Percentiles rank a stretch among this genome's conserved stretches.
These are phyloP conservation scores for Zoysia japonica DNA, from an alignment of 176 grass and related monocot species.

Conservation along the genomic window DNA sequence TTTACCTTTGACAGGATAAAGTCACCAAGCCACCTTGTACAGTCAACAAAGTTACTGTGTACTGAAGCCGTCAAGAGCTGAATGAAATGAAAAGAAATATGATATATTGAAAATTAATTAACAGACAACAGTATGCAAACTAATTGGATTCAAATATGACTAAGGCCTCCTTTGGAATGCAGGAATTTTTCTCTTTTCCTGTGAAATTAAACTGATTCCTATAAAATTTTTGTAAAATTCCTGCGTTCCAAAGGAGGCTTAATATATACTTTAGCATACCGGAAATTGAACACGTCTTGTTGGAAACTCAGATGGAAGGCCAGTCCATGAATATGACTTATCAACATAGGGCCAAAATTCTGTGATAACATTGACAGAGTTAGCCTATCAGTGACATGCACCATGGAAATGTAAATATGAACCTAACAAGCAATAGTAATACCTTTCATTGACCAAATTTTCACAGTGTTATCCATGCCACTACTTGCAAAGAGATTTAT, in stretches of 20 bases:
- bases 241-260: too few species aligned
- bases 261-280: constrained; percentile 36
- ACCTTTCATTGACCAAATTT: constrained; percentile 99
- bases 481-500: constrained; percentile 92
- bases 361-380: constrained; percentile 29
- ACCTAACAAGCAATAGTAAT: not conserved
- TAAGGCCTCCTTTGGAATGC: too few species aligned
- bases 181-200: too few species aligned
- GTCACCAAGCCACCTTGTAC: constrained; percentile 96
- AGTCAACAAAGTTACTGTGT: constrained; percentile 94
- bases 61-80: constrained; percentile 77
- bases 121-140: too few species aligned
- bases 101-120: too few species aligned
- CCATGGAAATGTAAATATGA: constrained; percentile 20
- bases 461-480: constrained; percentile 98
- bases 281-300: constrained; percentile 98
- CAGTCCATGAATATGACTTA: constrained; percentile 96
- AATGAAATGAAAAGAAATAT: constrained; percentile 13
- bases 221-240: too few species aligned
- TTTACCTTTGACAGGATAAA: constrained; percentile 92
- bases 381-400: constrained; percentile 21
- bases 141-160: too few species aligned
- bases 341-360: constrained; percentile 98
- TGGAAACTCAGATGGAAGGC: constrained; percentile 90
- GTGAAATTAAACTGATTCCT: too few species aligned